Evolutionary conservation across 1,284 basidiomycete genomes (phyloP), one percentile per base, ranked within the genome.

Genomic region (Dichomitus squalens): DNA sequence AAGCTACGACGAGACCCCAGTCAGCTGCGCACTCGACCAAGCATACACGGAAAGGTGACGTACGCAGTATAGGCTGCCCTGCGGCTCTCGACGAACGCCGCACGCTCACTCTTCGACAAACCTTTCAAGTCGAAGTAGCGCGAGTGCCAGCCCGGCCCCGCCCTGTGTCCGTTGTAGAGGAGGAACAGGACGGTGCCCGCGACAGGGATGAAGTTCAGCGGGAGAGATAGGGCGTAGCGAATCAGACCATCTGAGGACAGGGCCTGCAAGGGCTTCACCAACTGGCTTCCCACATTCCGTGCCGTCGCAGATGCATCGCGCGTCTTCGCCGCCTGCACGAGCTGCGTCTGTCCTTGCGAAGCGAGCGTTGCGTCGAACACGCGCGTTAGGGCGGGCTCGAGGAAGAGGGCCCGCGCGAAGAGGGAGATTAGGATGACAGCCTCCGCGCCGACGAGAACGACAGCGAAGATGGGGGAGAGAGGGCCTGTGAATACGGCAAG

Each of bases 81-180:
- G 40, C 75, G 77, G 62, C 70, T 77, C 67, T 79, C 77, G 8
- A 87, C 79, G 68, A 87, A 87, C 1, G 76, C 74, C 3, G 80
- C 75, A 20, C 80, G 73, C 41, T 80, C 76, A 43, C 71, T 58
- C 29, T 74, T 68, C 57, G 81, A 74, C 53, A 81, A 78, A 7
- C 79, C 79, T 70, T 88, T 90, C 53, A 90, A 77, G 70, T 87
- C 82, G 73, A 89, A 90, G 70, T 89, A 90, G 34, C 87, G 80
- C 4, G 78, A 69, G 69, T 90, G 88, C 71, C 81, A 86, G 6
- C 76, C 72, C 0, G 85, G 87, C 12, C 87, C 87, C 16, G 64
- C 58, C 35, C 59, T 63, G 49, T 70, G 59, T 1, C 80, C 80
- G 56, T 83, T 83, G 66, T 78, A 79, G 18, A 82, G 58, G 41